Evolutionary conservation across 75 land plant genomes (phyloP), one percentile per base, ranked within the genome.

Genomic region (Selaginella moellendorffii): DNA sequence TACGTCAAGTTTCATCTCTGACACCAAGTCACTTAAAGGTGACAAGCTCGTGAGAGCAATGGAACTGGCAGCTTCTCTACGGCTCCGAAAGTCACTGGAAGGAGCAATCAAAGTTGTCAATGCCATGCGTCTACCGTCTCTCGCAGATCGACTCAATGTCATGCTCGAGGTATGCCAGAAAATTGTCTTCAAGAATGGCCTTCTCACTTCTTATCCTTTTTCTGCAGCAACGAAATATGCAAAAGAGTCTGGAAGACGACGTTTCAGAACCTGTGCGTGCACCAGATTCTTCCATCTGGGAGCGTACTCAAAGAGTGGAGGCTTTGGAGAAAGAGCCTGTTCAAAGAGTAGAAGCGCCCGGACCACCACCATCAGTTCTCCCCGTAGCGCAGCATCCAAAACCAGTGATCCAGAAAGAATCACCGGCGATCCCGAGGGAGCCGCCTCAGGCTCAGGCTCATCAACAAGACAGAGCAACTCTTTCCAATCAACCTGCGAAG

Each of bases 101-200:
- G 97, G 88, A 60, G 99, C 99, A 30, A 84, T 95, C 61, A 86
- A 86, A 69, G 82, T 95, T 71, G 99, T 78, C 17, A 90, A 79
- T 69, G 80, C 82, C 18, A 42, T 84, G 75, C 89, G 88, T 67
- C 79, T 86, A 52, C 97, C 99, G 18, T 63, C 72, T 28, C 73
- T 95, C 65, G 96, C 96, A 27, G 99, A 95, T 31, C 77, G 84
- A 0, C 78, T 95, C 46, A 95, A 66, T 64, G 53, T 26, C 18
- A 72, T 86, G 28, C 70, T 86, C 25, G 99, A 95, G 88, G 99
- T 91, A 62, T 53, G 59, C n/a, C 19, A 29, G 59, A n/a, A 25
- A 17, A 53, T 72, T 27, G 14, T 36, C 46, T 5, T 5, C 46
- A 36, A 5, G 46, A 36, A 36, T 36, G 14, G 5, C 14, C 46